phyloP scores from a whole-genome alignment of 306 rosid genomes.

The Sphenostylis stenocarpa region DNA sequence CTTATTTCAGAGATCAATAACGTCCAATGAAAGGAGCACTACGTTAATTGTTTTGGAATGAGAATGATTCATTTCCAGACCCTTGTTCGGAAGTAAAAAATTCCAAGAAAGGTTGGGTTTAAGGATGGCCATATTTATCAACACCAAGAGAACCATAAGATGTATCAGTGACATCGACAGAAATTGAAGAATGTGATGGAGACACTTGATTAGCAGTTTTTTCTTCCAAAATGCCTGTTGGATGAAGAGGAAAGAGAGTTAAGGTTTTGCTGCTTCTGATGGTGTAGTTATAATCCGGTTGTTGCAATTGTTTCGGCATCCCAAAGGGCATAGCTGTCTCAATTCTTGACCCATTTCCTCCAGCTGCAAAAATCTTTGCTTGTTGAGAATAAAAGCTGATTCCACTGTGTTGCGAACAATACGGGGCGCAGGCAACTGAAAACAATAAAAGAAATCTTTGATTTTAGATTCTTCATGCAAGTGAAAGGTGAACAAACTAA shows the following conservation, averaged over 20 bases:
- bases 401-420: conserved; percentile 41
- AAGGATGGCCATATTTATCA: not conserved
- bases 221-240: conserved; percentile 49
- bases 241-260: conserved; percentile 62
- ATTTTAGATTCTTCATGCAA: not conserved
- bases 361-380: conserved; percentile 8
- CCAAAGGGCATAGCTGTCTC: not conserved
- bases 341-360: conserved; percentile 24
- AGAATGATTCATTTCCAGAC: not conserved
- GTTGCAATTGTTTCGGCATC: conserved; percentile 9
- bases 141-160: not conserved
- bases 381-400: conserved; percentile 35
- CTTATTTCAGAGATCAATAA: conserved; percentile 1
- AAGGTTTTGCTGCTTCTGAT: conserved; percentile 38
- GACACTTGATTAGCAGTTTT: not conserved
- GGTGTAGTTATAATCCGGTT: not conserved
- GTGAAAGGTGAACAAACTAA: not conserved
- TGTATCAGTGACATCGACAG: not conserved
- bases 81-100: not conserved
- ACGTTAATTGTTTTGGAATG: not conserved
- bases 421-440: conserved; percentile 49
- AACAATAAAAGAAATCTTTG: not conserved
- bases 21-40: not conserved
- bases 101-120: not conserved
- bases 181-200: not conserved